Conservation (phyloP, 805 yeast species). For the Yarrowia divulgata region DNA sequence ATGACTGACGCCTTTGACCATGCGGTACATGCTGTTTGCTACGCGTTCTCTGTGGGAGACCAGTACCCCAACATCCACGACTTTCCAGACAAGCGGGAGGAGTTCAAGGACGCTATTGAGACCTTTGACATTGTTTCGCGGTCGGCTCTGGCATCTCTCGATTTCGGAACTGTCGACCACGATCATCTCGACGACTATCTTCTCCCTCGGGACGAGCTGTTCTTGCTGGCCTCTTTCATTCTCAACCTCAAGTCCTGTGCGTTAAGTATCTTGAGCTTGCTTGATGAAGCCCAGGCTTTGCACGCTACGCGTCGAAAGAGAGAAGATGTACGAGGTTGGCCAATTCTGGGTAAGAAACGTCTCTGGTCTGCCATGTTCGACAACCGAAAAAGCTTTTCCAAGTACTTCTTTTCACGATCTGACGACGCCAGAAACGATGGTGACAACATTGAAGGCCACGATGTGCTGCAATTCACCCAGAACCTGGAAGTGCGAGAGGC, state of each 20-base stretch:
- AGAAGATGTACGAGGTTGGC: not conserved
- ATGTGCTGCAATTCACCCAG: slow-evolving; percentile 10
- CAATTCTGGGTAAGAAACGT: slow-evolving; percentile 39
- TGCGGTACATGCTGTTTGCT: not conserved
- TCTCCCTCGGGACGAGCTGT: slow-evolving; percentile 59
- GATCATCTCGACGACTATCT: slow-evolving; percentile 47
- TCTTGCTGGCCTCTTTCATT: slow-evolving; percentile 58
- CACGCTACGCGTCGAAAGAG: slow-evolving; percentile 8
- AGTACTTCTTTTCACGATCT: slow-evolving; percentile 49
- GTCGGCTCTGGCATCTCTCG: slow-evolving; percentile 22
- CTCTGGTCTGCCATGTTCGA: slow-evolving; percentile 57
- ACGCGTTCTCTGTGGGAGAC: slow-evolving; percentile 2
- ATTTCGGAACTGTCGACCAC: slow-evolving; percentile 11
- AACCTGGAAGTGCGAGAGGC: slow-evolving; percentile 19
- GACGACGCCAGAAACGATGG: slow-evolving; percentile 28
- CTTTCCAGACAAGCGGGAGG: slow-evolving; percentile 19
- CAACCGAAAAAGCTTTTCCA: slow-evolving; percentile 50
- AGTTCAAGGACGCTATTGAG: slow-evolving; percentile 28
- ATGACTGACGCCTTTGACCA: slow-evolving; percentile 23
- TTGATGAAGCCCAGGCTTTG: slow-evolving; percentile 12
- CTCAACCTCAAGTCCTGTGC: slow-evolving; percentile 51
- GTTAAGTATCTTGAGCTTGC: slow-evolving; percentile 1
- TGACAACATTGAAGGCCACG: slow-evolving; percentile 30
- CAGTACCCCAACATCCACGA: not conserved
- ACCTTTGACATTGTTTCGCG: slow-evolving; percentile 17